These are phyloP conservation scores for Berberis thunbergii DNA, from an alignment of 164 flowering plant genomes.

Conservation along the genomic window DNA sequence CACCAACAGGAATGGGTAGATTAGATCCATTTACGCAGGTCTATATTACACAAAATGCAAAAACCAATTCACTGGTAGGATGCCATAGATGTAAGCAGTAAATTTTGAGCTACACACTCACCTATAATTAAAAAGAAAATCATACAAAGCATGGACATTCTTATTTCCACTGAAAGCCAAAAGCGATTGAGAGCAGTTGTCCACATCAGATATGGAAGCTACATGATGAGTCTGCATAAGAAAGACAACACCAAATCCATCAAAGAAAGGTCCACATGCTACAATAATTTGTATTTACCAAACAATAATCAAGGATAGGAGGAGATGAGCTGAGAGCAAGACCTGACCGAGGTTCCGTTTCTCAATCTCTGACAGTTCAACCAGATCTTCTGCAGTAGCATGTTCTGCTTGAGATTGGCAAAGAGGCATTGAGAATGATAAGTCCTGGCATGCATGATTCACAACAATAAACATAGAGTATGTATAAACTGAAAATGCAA, in stretches of 20 bases:
- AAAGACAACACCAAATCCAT: neutral
- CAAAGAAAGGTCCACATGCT: neutral
- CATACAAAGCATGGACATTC: slow-evolving; percentile 74
- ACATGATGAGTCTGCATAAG: slow-evolving; percentile 53
- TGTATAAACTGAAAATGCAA: too few species aligned
- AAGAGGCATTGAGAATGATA: slow-evolving; percentile 84
- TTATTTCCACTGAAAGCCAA: slow-evolving; percentile 60
- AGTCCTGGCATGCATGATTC: slow-evolving; percentile 35
- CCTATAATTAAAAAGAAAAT: slow-evolving; percentile 88
- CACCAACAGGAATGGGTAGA: slow-evolving; percentile 9
- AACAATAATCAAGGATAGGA: neutral
- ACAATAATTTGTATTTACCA: too few species aligned
- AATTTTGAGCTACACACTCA: slow-evolving; percentile 9
- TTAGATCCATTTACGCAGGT: slow-evolving; percentile 5
- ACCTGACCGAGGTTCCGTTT: slow-evolving; percentile 87
- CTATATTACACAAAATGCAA: neutral
- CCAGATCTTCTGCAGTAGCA: slow-evolving; percentile 68
- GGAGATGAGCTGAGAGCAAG: slow-evolving; percentile 4
- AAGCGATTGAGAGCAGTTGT: slow-evolving; percentile 73
- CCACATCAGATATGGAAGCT: slow-evolving; percentile 46
- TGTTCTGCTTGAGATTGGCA: slow-evolving; percentile 67
- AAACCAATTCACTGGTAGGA: neutral
- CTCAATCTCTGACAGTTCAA: slow-evolving; percentile 91
- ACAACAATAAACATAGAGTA: neutral
- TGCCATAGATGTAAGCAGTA: neutral